These are phyloP conservation scores for Diaporthe sp. DNA, from an alignment of 2,329 filamentous ascomycete genomes.

Conservation along the genomic window DNA sequence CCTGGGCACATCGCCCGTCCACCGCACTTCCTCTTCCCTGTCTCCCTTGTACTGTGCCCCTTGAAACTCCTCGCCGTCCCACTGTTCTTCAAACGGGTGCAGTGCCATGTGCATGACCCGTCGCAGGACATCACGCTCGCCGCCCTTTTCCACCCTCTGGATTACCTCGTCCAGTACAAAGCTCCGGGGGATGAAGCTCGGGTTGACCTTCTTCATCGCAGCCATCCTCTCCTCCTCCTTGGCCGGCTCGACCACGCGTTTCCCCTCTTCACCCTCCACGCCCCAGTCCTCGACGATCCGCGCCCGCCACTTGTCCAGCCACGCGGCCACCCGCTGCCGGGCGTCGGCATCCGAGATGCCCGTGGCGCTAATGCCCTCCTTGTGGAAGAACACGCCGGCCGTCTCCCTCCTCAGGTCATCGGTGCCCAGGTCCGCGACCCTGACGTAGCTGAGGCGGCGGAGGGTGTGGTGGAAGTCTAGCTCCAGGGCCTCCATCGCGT, in stretches of 20 bases:
- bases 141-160: conserved; percentile 85
- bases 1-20: conserved; percentile 87
- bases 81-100: conserved; percentile 86
- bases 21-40: conserved; percentile 82
- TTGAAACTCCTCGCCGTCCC: conserved; percentile 68
- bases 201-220: conserved; percentile 90
- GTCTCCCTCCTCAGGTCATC: conserved; percentile 73
- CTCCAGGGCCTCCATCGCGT: conserved; percentile 84
- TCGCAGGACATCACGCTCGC: conserved; percentile 83
- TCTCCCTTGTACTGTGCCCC: conserved; percentile 69
- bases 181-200: conserved; percentile 89
- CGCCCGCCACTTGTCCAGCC: conserved; percentile 84
- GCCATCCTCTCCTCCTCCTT: conserved; percentile 73
- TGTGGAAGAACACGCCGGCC: conserved; percentile 84
- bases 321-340: conserved; percentile 77
- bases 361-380: conserved; percentile 73
- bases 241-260: conserved; percentile 49
- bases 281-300: conserved; percentile 85
- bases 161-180: conserved; percentile 98
- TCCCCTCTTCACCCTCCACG: conserved; percentile 55
- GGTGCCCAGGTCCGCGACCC: conserved; percentile 73
- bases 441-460: conserved; percentile 78
- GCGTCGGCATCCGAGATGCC: conserved; percentile 74
- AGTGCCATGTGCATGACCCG: conserved; percentile 86
- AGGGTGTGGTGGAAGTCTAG: conserved; percentile 97